Evolutionary conservation across 495 filamentous ascomycete species (phyloP), one percentile per base, ranked within the genome.

Genomic region (Lasiosphaeria miniovina): DNA sequence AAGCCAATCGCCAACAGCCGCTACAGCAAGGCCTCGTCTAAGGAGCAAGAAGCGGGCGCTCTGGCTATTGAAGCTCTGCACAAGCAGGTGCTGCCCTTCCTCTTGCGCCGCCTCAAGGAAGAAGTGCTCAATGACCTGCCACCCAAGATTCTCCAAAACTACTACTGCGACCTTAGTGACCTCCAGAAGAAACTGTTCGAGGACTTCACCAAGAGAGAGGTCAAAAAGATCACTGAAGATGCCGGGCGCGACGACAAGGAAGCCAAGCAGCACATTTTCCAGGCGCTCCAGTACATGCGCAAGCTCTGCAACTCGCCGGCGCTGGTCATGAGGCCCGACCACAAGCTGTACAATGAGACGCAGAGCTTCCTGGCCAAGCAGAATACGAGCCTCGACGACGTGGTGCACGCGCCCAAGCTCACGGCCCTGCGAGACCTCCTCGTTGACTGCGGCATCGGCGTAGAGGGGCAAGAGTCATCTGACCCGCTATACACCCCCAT

Each of bases 121-220:
- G 94, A 98, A 71, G 94, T 98, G 7, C 80, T 98, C 49, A 89
- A 98, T 63, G 94, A 98, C 64, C 82, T 98, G 48, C 94, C 94
- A 5, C 94, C 94, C 11, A 98, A 98, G 84, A 98, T 98, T 67
- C 82, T 98, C 17, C 94, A 98, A 67, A 98, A 98, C 72, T 98
- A 98, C 78, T 98, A 98, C 78, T 98, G 94, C 72, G 94, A 98
- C 71, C 91, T 96, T 34, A 96, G 90, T 73, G 94, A 97, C 35
- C 78, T 98, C 33, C 94, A 98, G 72, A 90, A 87, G 76, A 93
- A 88, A 72, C 84, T 98, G 3, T 98, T 97, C 66, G 94, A 98
- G 49, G 92, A 96, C 69, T 98, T 98, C 76, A 88, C 84, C 33
- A 94, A 91, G 82, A 93, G 90, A 64, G 92, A 98, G 69, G 86